A percentile compares a stretch with the other conserved stretches of the same genome.
These are phyloP conservation scores for Aspergillus asperescens DNA, from an alignment of 495 filamentous ascomycete species.

Conservation along the genomic window DNA sequence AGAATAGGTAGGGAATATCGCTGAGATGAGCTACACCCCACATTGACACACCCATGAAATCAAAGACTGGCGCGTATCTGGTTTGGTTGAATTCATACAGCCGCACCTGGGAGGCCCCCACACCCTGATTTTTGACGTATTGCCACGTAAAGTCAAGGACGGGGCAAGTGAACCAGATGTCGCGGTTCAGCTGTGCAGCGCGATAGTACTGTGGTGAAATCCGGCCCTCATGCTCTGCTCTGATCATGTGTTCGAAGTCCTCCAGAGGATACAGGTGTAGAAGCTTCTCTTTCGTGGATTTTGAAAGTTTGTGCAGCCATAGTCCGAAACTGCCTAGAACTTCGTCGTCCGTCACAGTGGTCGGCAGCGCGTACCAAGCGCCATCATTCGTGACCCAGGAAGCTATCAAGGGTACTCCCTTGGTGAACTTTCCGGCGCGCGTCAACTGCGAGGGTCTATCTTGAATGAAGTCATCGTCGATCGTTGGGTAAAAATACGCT, in stretches of 20 bases:
- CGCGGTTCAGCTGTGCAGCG: conserved; percentile 39
- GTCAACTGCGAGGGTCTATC: conserved; percentile 34
- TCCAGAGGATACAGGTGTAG: conserved; percentile 33
- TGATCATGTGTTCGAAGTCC: conserved; percentile 31
- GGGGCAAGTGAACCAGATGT: conserved; percentile 45
- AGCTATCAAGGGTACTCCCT: conserved; percentile 30
- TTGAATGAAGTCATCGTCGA: conserved; percentile 38
- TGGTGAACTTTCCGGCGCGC: conserved; percentile 28
- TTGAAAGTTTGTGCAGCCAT: conserved; percentile 20
- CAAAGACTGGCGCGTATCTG: conserved; percentile 28
- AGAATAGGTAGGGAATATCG: conserved; percentile 44
- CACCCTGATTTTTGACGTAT: conserved; percentile 26
- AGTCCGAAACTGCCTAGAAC: conserved; percentile 25
- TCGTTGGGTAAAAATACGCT: conserved; percentile 29
- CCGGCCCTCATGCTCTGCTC: conserved; percentile 7
- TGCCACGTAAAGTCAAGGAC: conserved; percentile 34
- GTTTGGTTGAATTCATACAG: conserved; percentile 43
- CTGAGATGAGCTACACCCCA: conserved; percentile 40
- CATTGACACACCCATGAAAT: conserved; percentile 24
- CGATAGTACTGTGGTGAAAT: conserved; percentile 40
- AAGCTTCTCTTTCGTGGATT: conserved; percentile 20
- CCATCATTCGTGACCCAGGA: conserved; percentile 32
- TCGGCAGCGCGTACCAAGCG: conserved; percentile 26
- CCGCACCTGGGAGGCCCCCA: conserved; percentile 22
- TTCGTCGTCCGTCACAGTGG: conserved; percentile 21